phyloP scores from a whole-genome alignment of 2,329 filamentous ascomycete species.

The Sporothrix phasma region DNA sequence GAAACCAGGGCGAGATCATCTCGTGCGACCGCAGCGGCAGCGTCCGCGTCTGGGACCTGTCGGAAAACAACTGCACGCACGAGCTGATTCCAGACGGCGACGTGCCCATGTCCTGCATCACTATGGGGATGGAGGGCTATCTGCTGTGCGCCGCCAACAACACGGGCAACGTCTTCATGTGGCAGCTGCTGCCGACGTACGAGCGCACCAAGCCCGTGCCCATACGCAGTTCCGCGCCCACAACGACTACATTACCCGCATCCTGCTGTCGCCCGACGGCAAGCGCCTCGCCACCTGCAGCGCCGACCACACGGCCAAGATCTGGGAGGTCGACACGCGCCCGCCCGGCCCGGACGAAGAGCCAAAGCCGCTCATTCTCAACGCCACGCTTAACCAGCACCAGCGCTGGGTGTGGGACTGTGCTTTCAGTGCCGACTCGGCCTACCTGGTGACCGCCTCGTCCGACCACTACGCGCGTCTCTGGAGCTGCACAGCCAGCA shows the following conservation, averaged over 20 bases:
- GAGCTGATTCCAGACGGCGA: constrained; percentile 95
- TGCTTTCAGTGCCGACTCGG: constrained; percentile 85
- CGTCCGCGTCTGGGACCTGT: constrained; percentile 90
- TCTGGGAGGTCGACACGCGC: constrained; percentile 84
- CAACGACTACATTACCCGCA: constrained; percentile 84
- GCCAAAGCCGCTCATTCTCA: constrained; percentile 60
- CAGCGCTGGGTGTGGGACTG: constrained; percentile 98
- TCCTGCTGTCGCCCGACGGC: constrained; percentile 85
- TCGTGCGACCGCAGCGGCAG: constrained; percentile 89
- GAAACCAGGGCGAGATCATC: constrained; percentile 95
- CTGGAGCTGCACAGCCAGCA: constrained; percentile 78
- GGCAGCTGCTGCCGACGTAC: constrained; percentile 77
- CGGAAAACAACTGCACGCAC: constrained; percentile 93
- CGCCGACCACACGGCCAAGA: constrained; percentile 87
- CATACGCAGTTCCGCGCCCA: constrained; percentile 85
- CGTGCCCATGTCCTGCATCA: constrained; percentile 85
- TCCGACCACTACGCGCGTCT: constrained; percentile 87
- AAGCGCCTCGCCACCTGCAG: constrained; percentile 91
- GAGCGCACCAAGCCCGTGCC: constrained; percentile 78
- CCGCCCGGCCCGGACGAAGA: constrained; percentile 31
- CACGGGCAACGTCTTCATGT: constrained; percentile 92
- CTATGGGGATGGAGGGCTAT: constrained; percentile 87
- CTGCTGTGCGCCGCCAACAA: constrained; percentile 92
- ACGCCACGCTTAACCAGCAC: constrained; percentile 80
- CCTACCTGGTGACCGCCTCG: constrained; percentile 86